These are phyloP conservation scores for Colletotrichum brevisporum DNA, from an alignment of 2,329 filamentous ascomycete species.

Conservation along the genomic window DNA sequence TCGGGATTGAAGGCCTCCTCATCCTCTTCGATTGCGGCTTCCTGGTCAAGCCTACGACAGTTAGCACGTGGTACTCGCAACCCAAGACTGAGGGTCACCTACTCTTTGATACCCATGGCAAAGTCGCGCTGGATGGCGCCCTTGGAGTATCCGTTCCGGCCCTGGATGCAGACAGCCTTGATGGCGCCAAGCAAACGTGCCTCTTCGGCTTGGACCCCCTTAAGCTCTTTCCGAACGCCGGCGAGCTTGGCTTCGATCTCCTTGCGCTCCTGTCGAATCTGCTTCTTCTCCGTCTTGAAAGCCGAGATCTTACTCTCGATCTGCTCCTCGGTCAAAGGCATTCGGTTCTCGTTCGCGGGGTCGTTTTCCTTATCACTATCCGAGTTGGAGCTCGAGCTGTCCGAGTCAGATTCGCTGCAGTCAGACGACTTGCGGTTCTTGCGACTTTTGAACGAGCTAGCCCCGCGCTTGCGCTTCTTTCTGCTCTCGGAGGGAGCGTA, in stretches of 20 bases:
- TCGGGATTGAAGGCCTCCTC: slow-evolving; percentile 32
- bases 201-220: slow-evolving; percentile 37
- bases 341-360: slow-evolving; percentile 11
- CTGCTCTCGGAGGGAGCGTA: slow-evolving; percentile 41
- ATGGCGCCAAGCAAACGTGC: slow-evolving; percentile 32
- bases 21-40: slow-evolving; percentile 32
- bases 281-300: slow-evolving; percentile 40
- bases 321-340: slow-evolving; percentile 22
- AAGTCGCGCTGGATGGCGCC: slow-evolving; percentile 43
- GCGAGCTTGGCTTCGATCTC: slow-evolving; percentile 33
- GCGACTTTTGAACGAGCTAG: slow-evolving; percentile 13
- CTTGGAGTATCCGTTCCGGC: slow-evolving; percentile 68
- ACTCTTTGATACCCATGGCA: slow-evolving; percentile 59
- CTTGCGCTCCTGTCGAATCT: slow-evolving; percentile 40
- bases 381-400: slow-evolving; percentile 37
- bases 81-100: slow-evolving; percentile 59
- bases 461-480: slow-evolving; percentile 44
- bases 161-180: slow-evolving; percentile 61
- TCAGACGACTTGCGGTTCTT: slow-evolving; percentile 37
- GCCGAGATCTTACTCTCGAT: slow-evolving; percentile 15
- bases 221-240: slow-evolving; percentile 15
- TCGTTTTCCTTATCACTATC: slow-evolving; percentile 32
- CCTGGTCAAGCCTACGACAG: slow-evolving; percentile 28
- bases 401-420: slow-evolving; percentile 39
- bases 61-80: slow-evolving; percentile 42